phyloP scores from a whole-genome alignment of 2,329 filamentous ascomycete species.

The Lizonia empirigonia region DNA sequence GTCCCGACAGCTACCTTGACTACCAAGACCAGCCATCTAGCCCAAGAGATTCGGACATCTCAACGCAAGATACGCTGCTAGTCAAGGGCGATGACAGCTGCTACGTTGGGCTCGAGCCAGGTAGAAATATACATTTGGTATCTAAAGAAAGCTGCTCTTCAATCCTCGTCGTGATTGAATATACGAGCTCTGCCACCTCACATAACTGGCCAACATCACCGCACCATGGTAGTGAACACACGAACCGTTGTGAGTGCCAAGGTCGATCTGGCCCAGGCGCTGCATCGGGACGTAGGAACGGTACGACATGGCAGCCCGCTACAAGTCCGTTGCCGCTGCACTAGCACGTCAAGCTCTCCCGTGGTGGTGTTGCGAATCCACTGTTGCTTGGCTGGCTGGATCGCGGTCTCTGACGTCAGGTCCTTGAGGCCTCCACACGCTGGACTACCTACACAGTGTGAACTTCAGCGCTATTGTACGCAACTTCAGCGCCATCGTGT shows the following conservation, averaged over 20 bases:
- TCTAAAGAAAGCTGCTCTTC: not conserved
- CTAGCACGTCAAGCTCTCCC: not conserved
- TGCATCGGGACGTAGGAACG: not conserved
- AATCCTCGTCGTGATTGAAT: not conserved
- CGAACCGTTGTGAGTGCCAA: not conserved
- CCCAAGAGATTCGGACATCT: conserved; percentile 13
- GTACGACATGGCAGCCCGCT: not conserved
- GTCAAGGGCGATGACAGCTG: not conserved
- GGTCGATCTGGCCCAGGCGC: not conserved
- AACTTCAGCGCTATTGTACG: no score
- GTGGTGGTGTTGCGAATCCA: not conserved
- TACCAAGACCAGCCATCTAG: not conserved
- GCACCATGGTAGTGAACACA: not conserved
- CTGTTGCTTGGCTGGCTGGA: not conserved
- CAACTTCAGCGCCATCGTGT: no score
- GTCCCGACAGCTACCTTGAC: not conserved
- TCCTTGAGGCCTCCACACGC: no score
- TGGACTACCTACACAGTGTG: no score
- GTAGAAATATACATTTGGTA: not conserved
- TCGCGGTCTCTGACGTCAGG: not conserved
- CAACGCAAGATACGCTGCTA: conserved; percentile 1
- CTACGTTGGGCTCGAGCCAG: conserved; percentile 4
- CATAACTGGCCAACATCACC: no score
- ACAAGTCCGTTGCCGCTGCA: not conserved
- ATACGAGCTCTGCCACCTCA: no score